phyloP scores from a whole-genome alignment of 768 basidiomycete genomes.

The Boletus rufocinnamomeus region DNA sequence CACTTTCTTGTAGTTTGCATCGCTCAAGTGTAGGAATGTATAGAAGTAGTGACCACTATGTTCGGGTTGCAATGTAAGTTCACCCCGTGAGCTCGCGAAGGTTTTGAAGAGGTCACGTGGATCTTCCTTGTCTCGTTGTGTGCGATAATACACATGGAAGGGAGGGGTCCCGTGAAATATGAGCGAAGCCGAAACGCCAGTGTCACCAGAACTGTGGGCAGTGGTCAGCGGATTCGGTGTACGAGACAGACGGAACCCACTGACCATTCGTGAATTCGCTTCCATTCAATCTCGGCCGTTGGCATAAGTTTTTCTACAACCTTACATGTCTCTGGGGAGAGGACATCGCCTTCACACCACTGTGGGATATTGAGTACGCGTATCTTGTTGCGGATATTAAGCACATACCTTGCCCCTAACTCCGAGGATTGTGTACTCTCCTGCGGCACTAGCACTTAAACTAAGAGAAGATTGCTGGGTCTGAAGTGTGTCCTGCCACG shows the following conservation, averaged over 20 bases:
- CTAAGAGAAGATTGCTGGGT: constrained; percentile 49
- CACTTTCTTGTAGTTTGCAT: constrained; percentile 79
- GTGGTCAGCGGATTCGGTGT: constrained; percentile 6
- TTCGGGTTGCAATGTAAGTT: constrained; percentile 83
- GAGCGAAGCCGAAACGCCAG: constrained; percentile 85
- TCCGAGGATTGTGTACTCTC: constrained; percentile 72
- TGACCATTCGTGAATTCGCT: constrained; percentile 88
- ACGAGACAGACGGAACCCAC: constrained; percentile 2
- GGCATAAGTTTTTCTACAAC: constrained; percentile 78
- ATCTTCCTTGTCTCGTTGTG: constrained; percentile 68
- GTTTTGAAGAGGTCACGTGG: constrained; percentile 59
- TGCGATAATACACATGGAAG: constrained; percentile 79
- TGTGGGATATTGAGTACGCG: constrained; percentile 25
- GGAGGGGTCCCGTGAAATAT: constrained; percentile 88
- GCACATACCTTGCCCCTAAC: constrained; percentile 64
- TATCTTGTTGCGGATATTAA: neutral
- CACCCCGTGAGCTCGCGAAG: constrained; percentile 71
- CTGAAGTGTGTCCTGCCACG: constrained; percentile 65
- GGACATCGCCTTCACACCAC: constrained; percentile 80
- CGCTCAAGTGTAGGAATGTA: constrained; percentile 75
- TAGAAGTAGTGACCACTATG: constrained; percentile 89
- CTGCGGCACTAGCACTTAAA: constrained; percentile 60
- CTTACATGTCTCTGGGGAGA: constrained; percentile 78
- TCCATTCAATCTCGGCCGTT: constrained; percentile 85
- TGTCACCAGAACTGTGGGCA: constrained; percentile 74